phyloP scores from a whole-genome alignment of 345 rosid species.

The Aegle marmelos region DNA sequence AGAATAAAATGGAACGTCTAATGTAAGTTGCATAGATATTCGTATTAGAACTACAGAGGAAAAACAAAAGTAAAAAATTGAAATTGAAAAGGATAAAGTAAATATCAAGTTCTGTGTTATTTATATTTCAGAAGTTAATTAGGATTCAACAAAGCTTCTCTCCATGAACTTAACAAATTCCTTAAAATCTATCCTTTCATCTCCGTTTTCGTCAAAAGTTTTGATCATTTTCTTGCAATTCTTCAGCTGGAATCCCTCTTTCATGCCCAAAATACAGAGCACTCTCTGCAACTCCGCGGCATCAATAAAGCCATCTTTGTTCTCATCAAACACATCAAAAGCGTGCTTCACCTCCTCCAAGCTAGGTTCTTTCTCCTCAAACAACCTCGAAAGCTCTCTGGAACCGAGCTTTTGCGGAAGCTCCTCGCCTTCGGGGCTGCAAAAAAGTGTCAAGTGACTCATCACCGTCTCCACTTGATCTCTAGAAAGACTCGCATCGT shows the following conservation, averaged over 20 bases:
- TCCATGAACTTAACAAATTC: slow-evolving; percentile 81
- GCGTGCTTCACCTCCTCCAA: slow-evolving; percentile 71
- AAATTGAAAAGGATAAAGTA: not conserved
- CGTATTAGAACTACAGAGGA: not conserved
- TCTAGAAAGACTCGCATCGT: slow-evolving; percentile 29
- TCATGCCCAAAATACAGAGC: slow-evolving; percentile 45
- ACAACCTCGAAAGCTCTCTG: slow-evolving; percentile 46
- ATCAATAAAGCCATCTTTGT: slow-evolving; percentile 76
- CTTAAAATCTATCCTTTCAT: slow-evolving; percentile 61
- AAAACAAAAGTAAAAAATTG: not conserved
- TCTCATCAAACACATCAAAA: slow-evolving; percentile 76
- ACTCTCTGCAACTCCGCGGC: slow-evolving; percentile 72
- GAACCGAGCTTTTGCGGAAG: slow-evolving; percentile 32
- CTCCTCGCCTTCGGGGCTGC: slow-evolving; percentile 38
- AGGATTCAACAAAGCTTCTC: slow-evolving; percentile 37
- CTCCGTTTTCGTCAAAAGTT: slow-evolving; percentile 51
- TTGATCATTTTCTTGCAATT: slow-evolving; percentile 66
- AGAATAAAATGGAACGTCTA: not conserved
- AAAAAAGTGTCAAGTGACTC: slow-evolving; percentile 49
- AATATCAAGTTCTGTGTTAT: not conserved
- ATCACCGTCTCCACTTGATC: slow-evolving; percentile 70
- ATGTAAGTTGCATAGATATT: not conserved
- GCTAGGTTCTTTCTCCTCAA: slow-evolving; percentile 80
- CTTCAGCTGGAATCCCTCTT: slow-evolving; percentile 39
- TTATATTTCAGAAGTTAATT: not conserved